Evolutionary conservation across 148 eudicot genomes (phyloP).

Genomic region (Bassia scoparia): DNA sequence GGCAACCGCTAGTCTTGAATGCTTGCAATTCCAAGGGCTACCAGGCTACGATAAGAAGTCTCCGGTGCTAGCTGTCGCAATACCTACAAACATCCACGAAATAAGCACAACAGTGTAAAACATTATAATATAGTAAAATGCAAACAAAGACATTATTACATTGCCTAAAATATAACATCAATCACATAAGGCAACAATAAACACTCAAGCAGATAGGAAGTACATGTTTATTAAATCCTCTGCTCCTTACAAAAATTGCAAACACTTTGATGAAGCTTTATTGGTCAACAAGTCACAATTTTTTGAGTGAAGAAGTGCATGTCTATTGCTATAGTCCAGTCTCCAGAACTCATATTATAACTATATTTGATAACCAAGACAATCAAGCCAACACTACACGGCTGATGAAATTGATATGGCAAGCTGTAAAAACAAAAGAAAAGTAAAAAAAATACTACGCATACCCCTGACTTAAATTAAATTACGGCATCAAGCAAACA

Average conservation of each 20-base stretch:
- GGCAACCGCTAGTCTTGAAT: slow-evolving; percentile 84
- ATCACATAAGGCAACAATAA: background rate
- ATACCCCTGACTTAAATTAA: background rate
- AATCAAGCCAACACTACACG: background rate
- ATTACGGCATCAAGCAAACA: background rate
- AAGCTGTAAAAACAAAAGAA: too few relatives aligned
- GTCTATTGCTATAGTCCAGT: background rate
- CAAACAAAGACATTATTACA: background rate
- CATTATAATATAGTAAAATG: background rate
- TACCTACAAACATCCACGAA: slow-evolving; percentile 44
- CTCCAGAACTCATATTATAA: background rate
- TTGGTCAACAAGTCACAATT: too few relatives aligned
- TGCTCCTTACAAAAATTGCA: too few relatives aligned
- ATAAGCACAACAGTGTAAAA: background rate
- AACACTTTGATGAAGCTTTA: too few relatives aligned
- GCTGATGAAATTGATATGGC: too few relatives aligned
- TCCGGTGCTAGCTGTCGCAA: slow-evolving; percentile 94
- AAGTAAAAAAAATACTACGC: too few relatives aligned
- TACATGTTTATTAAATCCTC: too few relatives aligned
- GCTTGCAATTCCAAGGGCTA: slow-evolving; percentile 82
- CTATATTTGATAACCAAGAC: background rate
- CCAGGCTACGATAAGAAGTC: slow-evolving; percentile 72
- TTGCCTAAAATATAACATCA: background rate
- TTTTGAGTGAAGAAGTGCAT: too few relatives aligned
- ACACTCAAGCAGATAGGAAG: background rate